These are phyloP conservation scores for Colletotrichum filicis DNA, from an alignment of 2,329 filamentous ascomycete species.

Conservation along the genomic window DNA sequence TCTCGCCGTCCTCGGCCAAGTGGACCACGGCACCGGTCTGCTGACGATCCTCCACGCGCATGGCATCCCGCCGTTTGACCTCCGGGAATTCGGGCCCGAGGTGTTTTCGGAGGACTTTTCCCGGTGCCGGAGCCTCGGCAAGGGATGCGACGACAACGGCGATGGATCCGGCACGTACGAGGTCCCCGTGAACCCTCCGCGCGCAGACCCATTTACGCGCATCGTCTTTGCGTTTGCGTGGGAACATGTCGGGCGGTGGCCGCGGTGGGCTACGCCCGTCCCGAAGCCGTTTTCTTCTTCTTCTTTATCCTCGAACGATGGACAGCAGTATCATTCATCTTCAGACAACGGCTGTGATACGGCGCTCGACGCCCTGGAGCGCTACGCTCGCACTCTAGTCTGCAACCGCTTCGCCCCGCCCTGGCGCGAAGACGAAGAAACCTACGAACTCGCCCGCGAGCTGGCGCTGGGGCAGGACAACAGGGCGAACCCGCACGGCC, in stretches of 20 bases:
- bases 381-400: not conserved
- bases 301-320: too few relatives aligned
- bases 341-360: not conserved
- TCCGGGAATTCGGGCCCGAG: not conserved
- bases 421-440: conserved; percentile 3
- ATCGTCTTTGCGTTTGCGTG: conserved; percentile 4
- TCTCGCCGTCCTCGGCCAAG: not conserved
- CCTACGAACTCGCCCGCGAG: not conserved
- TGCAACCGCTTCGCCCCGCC: conserved; percentile 7
- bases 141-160: not conserved
- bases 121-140: not conserved
- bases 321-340: too few relatives aligned
- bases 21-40: not conserved
- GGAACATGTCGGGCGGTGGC: not conserved
- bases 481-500: conserved; percentile 16
- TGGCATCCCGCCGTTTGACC: conserved; percentile 8
- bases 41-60: not conserved
- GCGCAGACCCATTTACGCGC: conserved; percentile 2
- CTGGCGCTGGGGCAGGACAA: not conserved
- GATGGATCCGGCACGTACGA: not conserved
- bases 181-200: not conserved
- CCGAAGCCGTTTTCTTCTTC: not conserved
- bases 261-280: not conserved
- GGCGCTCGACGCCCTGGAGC: conserved; percentile 4
- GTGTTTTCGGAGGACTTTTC: not conserved